phyloP scores from a whole-genome alignment of 768 basidiomycete species.

The Phanerochaete sordida region DNA sequence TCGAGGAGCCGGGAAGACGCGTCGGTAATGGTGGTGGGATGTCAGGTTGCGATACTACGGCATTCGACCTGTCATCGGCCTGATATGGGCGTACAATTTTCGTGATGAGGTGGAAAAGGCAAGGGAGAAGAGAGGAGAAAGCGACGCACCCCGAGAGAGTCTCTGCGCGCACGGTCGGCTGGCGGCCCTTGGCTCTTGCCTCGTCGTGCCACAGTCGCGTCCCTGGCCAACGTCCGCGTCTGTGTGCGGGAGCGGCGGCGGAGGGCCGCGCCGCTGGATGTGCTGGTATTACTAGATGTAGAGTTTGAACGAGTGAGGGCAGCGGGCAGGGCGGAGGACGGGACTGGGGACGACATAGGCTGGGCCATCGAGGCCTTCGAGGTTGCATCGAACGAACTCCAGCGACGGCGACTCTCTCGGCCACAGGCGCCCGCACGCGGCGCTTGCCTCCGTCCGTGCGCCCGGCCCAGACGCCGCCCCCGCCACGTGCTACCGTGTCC shows the following conservation, averaged over 20 bases:
- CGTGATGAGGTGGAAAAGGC: background rate
- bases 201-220: slow-evolving; percentile 13
- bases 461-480: too few relatives aligned
- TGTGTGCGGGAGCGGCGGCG: slow-evolving; percentile 29
- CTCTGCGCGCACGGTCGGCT: background rate
- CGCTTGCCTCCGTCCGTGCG: too few relatives aligned
- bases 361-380: slow-evolving; percentile 26
- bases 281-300: slow-evolving; percentile 20
- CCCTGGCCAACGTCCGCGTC: slow-evolving; percentile 22
- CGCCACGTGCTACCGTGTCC: background rate
- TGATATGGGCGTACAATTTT: background rate
- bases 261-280: slow-evolving; percentile 22
- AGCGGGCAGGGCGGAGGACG: slow-evolving; percentile 12
- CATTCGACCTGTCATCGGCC: background rate
- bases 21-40: slow-evolving; percentile 13
- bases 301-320: slow-evolving; percentile 27
- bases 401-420: slow-evolving; percentile 3
- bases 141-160: background rate
- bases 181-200: slow-evolving; percentile 22
- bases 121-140: background rate
- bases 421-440: background rate
- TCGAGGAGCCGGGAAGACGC: slow-evolving; percentile 4
- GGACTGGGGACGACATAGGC: slow-evolving; percentile 23
- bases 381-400: slow-evolving; percentile 23
- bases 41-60: slow-evolving; percentile 6